phyloP scores from a whole-genome alignment of 306 rosid species.

The Astragalus membranaceus region DNA sequence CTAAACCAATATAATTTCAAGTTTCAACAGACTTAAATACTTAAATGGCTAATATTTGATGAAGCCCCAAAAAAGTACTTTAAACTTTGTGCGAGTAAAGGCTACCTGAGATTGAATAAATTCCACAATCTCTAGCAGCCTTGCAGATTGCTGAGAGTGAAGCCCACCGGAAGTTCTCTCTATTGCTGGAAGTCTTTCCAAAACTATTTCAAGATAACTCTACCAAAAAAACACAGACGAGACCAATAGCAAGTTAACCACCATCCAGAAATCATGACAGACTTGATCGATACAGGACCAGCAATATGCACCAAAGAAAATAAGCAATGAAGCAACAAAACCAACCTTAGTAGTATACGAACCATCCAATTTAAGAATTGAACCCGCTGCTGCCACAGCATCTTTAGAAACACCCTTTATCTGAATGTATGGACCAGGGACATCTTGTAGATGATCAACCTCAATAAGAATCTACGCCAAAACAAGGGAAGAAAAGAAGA shows the following conservation, averaged over 20 bases:
- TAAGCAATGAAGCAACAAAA: slow-evolving; percentile 9
- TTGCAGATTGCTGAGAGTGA: slow-evolving; percentile 74
- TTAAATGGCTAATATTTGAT: slow-evolving; percentile 5
- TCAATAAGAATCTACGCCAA: slow-evolving; percentile 65
- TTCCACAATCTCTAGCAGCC: slow-evolving; percentile 90
- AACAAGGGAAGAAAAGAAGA: not conserved
- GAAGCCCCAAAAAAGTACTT: not conserved
- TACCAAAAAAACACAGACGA: slow-evolving; percentile 20
- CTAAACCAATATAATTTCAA: not conserved
- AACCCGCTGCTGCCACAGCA: slow-evolving; percentile 89
- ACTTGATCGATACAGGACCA: not conserved
- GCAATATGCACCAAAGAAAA: slow-evolving; percentile 2
- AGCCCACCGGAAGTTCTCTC: slow-evolving; percentile 68
- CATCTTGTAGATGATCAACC: slow-evolving; percentile 95
- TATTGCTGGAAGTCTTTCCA: slow-evolving; percentile 71
- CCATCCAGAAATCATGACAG: slow-evolving; percentile 5
- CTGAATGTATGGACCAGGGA: slow-evolving; percentile 82
- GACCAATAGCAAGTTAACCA: slow-evolving; percentile 20
- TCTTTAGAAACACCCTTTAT: slow-evolving; percentile 93
- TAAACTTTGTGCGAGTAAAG: slow-evolving; percentile 1
- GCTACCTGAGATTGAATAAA: slow-evolving; percentile 93
- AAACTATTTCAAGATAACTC: slow-evolving; percentile 94
- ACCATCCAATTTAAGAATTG: slow-evolving; percentile 77
- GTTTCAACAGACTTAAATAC: not conserved
- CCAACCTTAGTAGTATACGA: slow-evolving; percentile 85